Evolutionary conservation across 2,329 filamentous ascomycete genomes (phyloP).

Genomic region (Ustilaginoidea virens): DNA sequence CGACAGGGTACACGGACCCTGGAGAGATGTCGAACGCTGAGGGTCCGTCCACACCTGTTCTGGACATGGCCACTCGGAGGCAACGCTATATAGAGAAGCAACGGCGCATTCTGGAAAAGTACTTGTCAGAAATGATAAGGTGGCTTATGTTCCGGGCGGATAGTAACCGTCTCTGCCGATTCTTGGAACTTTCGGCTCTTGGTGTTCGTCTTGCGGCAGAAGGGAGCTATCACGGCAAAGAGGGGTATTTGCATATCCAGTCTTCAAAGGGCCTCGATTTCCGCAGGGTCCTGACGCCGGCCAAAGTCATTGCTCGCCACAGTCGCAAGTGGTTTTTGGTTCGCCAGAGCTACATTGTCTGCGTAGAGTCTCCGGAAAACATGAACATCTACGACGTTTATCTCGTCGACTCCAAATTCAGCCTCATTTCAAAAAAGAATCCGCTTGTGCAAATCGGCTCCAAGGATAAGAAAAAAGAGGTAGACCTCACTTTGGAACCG

Average conservation of each 20-base stretch:
- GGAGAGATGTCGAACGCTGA: conserved; percentile 27
- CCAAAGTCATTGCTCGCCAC: conserved; percentile 67
- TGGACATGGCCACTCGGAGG: conserved; percentile 26
- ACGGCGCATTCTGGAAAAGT: conserved; percentile 72
- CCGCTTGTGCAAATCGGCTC: conserved; percentile 36
- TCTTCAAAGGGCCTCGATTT: conserved; percentile 82
- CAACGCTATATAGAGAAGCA: conserved; percentile 66
- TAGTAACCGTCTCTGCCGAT: conserved; percentile 90
- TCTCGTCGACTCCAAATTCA: conserved; percentile 81
- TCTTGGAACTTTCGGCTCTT: conserved; percentile 84
- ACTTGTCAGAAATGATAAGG: conserved; percentile 83
- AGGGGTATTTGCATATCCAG: conserved; percentile 85
- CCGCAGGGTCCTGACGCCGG: conserved; percentile 62
- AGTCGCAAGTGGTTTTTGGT: conserved; percentile 95
- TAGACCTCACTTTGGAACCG: conserved; percentile 24
- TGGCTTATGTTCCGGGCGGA: conserved; percentile 96
- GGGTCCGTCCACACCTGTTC: conserved; percentile 23
- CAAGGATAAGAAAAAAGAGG: conserved; percentile 41
- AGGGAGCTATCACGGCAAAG: conserved; percentile 94
- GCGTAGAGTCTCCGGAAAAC: conserved; percentile 94
- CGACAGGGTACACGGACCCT: conserved; percentile 32
- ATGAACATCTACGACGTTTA: conserved; percentile 99
- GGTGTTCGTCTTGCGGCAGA: conserved; percentile 89
- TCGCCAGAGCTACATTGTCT: conserved; percentile 94
- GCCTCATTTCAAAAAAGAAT: conserved; percentile 58